Conservation (phyloP, 164 flowering plant genomes). For the Vitis riparia region DNA sequence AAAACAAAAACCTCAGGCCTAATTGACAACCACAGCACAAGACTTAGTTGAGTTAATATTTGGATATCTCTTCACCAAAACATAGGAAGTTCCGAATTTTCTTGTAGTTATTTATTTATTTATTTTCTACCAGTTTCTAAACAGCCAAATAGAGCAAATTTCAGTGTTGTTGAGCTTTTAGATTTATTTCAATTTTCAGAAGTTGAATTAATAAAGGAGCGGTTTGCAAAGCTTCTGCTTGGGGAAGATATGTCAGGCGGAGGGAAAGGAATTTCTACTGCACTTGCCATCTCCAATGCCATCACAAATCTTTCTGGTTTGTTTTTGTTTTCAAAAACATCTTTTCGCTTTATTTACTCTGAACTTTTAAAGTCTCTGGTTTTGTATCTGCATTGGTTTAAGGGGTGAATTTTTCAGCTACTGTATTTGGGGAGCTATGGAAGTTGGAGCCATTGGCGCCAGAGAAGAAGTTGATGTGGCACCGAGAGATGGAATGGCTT, state of each 20-base stretch:
- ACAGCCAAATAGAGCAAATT: not conserved
- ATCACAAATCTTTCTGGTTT: slow-evolving; percentile 78
- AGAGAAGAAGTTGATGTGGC: slow-evolving; percentile 71
- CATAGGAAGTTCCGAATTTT: too few relatives aligned
- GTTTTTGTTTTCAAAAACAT: not conserved
- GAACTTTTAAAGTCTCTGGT: not conserved
- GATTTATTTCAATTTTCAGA: slow-evolving; percentile 33
- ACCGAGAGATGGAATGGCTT: slow-evolving; percentile 85
- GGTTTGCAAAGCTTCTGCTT: slow-evolving; percentile 76
- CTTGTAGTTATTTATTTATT: too few relatives aligned
- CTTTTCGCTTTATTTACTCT: not conserved
- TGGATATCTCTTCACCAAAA: too few relatives aligned
- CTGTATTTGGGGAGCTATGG: slow-evolving; percentile 83
- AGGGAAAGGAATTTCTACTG: slow-evolving; percentile 80
- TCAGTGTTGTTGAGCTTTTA: not conserved
- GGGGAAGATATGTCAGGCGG: slow-evolving; percentile 96
- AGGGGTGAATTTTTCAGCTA: slow-evolving; percentile 36
- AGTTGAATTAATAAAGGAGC: slow-evolving; percentile 75
- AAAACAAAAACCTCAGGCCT: not conserved
- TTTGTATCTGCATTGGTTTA: too few relatives aligned
- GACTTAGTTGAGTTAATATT: too few relatives aligned
- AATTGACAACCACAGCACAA: too few relatives aligned
- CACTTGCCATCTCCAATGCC: slow-evolving; percentile 84
- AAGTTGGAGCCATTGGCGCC: slow-evolving; percentile 71
- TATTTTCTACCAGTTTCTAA: not conserved